These are phyloP conservation scores for Ceratocystis eucalypticola DNA, from an alignment of 2,329 filamentous ascomycete genomes.

Conservation along the genomic window DNA sequence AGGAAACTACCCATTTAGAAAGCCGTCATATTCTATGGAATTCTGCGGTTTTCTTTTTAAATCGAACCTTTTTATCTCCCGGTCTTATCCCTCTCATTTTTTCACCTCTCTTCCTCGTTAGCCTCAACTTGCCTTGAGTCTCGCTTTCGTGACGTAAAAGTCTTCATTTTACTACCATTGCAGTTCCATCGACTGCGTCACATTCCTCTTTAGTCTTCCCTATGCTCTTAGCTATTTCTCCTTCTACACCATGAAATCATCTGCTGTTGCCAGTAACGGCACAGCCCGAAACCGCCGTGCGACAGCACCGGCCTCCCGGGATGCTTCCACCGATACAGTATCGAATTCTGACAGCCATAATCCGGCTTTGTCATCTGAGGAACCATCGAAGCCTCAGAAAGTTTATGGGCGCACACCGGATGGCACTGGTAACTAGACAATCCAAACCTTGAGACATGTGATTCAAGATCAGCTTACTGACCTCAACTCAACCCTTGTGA, in stretches of 20 bases:
- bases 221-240: background rate
- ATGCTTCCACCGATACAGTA: constrained; percentile 2
- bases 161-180: background rate
- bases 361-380: constrained; percentile 2
- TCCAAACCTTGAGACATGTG: background rate
- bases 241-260: constrained; percentile 18
- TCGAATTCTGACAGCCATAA: background rate
- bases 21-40: background rate
- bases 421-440: constrained; percentile 59
- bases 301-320: constrained; percentile 15
- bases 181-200: background rate
- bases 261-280: constrained; percentile 10
- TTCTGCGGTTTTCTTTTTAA: background rate
- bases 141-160: background rate
- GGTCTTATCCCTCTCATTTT: background rate
- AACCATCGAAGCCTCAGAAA: constrained; percentile 32
- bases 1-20: background rate
- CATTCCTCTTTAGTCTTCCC: background rate
- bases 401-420: constrained; percentile 85
- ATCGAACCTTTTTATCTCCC: background rate
- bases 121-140: background rate
- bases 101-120: background rate
- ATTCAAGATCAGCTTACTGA: background rate
- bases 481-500: background rate
- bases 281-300: constrained; percentile 15